Evolutionary conservation across 352 stramenopile species (phyloP).

Genomic region (Pythium phragmitis): DNA sequence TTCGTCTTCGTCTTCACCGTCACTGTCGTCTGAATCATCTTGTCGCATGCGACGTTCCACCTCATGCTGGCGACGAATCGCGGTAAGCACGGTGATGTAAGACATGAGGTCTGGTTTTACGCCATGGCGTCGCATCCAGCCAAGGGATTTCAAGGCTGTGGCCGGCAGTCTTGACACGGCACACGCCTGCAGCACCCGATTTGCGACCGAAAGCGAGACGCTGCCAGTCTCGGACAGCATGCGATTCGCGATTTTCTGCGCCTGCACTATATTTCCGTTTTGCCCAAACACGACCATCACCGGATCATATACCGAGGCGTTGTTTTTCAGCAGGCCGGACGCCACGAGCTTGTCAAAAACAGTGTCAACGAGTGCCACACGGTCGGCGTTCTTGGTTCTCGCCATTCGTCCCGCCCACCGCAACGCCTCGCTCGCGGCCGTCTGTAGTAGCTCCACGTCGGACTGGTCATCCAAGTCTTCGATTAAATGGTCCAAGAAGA

Average conservation of each 20-base stretch:
- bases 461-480: not conserved
- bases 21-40: slow-evolving; percentile 15
- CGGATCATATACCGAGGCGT: slow-evolving; percentile 30
- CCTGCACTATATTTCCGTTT: slow-evolving; percentile 45
- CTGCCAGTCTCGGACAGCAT: slow-evolving; percentile 49
- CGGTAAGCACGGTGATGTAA: slow-evolving; percentile 60
- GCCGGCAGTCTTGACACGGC: slow-evolving; percentile 35
- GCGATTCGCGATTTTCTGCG: slow-evolving; percentile 35
- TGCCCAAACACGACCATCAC: slow-evolving; percentile 55
- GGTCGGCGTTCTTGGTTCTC: not conserved
- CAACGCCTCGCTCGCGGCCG: slow-evolving; percentile 30
- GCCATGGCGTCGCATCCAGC: slow-evolving; percentile 35
- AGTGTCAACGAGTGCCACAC: slow-evolving; percentile 4
- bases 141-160: slow-evolving; percentile 42
- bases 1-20: slow-evolving; percentile 25
- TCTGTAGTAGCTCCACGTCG: not conserved
- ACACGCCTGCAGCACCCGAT: slow-evolving; percentile 60
- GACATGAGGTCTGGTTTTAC: slow-evolving; percentile 40
- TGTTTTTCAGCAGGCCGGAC: slow-evolving; percentile 3
- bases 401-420: slow-evolving; percentile 49
- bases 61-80: slow-evolving; percentile 29
- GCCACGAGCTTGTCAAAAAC: slow-evolving; percentile 19
- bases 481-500: slow-evolving; percentile 61
- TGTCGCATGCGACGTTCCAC: not conserved
- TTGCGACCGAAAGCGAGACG: slow-evolving; percentile 45